Evolutionary conservation across 371 early-diverging fungal species (phyloP), one percentile per base, ranked within the genome.

Genomic region (Funneliformis caledonium): DNA sequence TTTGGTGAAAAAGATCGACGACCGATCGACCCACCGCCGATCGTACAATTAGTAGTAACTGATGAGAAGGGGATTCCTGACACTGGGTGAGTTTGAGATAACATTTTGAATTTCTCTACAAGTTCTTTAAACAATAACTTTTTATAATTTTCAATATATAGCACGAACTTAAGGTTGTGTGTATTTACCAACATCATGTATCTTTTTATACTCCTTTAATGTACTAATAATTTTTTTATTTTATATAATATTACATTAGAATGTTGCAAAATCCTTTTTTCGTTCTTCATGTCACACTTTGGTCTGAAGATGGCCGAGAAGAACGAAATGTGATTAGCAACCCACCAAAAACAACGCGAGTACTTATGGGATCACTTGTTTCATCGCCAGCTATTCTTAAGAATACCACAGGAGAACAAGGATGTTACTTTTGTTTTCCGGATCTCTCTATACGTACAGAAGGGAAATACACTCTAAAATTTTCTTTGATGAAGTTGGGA

Each of bases 371-470:
- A 0, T 93, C 94, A 14, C 85, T 94, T 52, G 95, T 94, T 3
- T 94, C 94, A 14, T 95, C 95, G 10, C 91, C 94, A 10, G 92
- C 93, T 79, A 81, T 94, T 33, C 83, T 96, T 48, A 92, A 92
- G 80, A 93, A 95, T 79, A 85, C 91, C 10, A 88, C 93, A 65
- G 92, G 92, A 45, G 89, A 90, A 76, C 93, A 91, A 52, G 96
- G 95, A 0, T 91, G 93, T 72, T 96, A 94, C 82, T 97, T 97
- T 86, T 96, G 96, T 52, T 97, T 97, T 83, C 96, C 96, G 2
- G 97, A 97, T 81, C 85, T 97, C 59, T 92, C 93, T 26, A 94
- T 97, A 62, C 88, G 97, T 22, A 93, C 95, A 61, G 96, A 96
- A 76, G 97, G 97, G 0, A 85, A 88, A 16, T 97, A 96, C 82